Base-by-base conservation (phyloP, 768 basidiomycete species). In the Suillus discolor region DNA sequence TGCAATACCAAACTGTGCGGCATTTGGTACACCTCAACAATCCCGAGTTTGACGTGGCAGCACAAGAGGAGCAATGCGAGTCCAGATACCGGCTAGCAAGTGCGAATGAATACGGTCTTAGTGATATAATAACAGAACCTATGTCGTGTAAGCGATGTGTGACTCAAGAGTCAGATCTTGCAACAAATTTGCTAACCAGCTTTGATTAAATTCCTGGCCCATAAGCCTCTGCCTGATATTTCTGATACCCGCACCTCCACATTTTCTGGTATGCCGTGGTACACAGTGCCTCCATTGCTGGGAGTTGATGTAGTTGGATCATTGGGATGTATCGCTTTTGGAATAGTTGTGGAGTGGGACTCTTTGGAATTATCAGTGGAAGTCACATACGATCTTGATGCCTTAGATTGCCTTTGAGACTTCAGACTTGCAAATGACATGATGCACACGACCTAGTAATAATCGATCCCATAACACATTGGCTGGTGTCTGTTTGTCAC, bases 1-100 rank as follows among this genome's bases (percentile, higher is more conserved):
- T 84, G 73, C 97, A 98, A 71, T 98, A 99, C 71, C 85, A 83
- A 1, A 93, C 72, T 0, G 79, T 77, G 59, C 84, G 85, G 74
- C 97, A 99, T 6, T 80, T 82, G 0, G 89, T 86, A 75, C 97
- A 98, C 59, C 92, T 81, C 72, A 86, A 89, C 65, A 95, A 72
- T 0, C 79, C 75, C 23, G 72, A 65, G 0, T 76, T 36, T 1
- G 76, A 68, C 15, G 82, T 74, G 1, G 80, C 71, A 49, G 83
- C 81, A 70, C 95, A 97, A 7, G 81, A 81, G 1, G 92, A 91
- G 70, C 95, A 97, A 72, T 89, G 81, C 1, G 78, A 77, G 15
- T 82, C 78, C 12, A 97, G 79, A 68, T 87, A 81, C 23, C 79
- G 75, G 44, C 83, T 89, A 0, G 93, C 92, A 16, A 96, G 82